Base-by-base conservation (phyloP, 2,329 filamentous ascomycete genomes). In the Fusarium penzigii region DNA sequence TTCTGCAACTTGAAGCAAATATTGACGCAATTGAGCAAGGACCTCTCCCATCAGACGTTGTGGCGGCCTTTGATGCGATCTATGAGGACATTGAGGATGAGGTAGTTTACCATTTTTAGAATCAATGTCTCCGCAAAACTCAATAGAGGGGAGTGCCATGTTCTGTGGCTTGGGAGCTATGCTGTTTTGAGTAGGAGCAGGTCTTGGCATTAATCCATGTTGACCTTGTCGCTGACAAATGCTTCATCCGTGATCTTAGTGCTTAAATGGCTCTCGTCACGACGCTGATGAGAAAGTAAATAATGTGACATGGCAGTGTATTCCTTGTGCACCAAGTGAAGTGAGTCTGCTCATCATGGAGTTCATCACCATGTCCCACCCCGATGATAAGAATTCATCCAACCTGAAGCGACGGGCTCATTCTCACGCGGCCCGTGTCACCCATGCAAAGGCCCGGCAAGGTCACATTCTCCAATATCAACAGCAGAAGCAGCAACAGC, bases 1-100 rank as follows among this genome's bases (percentile, higher is more conserved):
- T 56, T 6, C 59, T 64, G 4, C 74, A 76, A 61, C 62, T 77
- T 0, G 55, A 70, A 17, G 44, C 52, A 12, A 75, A 69, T 41
- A 47, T 76, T 2, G 65, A 65, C 17, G 58, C 61, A 17, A 51
- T 76, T 29, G 72, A 75, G 20, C 57, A 68, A n/a, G 75, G 75
- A 0, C 70, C 74, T 11, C 59, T 78, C 44, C 74, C 75, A 1
- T 55, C 65, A 2, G 72, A 72, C 40, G 51, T 75, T 1, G 63
- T 62, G 6, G 42, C 49, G 1, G 62, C 67, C 42, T 44, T 70
- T 29, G 51, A 63, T 2, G 57, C 50, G 3, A 39, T 66, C 1
- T 58, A 58, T 10, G 43, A 39, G 6, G 57, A 59, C 45, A 53
- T 48, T 55, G 59, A 49, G 5, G 47, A 61, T 11, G n/a, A 44